These are phyloP conservation scores for Backusella australiensis DNA, from an alignment of 192 early-diverging fungal species.

Conservation along the genomic window DNA sequence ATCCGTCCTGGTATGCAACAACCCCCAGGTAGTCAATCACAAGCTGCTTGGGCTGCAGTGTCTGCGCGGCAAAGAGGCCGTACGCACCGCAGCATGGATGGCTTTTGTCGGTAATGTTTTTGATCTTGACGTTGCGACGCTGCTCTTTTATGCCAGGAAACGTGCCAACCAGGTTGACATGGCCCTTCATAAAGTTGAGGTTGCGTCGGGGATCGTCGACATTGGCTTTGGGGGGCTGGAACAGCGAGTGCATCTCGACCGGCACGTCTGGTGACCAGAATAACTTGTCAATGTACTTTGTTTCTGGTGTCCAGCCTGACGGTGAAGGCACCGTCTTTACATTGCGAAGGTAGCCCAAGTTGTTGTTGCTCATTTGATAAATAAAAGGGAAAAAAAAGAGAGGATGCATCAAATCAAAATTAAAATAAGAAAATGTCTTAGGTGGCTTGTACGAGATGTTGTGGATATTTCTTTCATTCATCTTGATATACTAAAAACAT, in stretches of 20 bases:
- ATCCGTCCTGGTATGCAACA: slow-evolving; percentile 31
- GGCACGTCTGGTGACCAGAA: slow-evolving; percentile 31
- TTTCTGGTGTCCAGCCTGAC: slow-evolving; percentile 29
- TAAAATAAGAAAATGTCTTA: too few species aligned
- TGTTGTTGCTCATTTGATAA: background rate
- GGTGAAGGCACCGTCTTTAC: slow-evolving; percentile 25
- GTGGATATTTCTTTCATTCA: too few species aligned
- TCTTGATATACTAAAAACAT: too few species aligned
- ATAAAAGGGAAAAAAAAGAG: too few species aligned
- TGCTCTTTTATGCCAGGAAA: slow-evolving; percentile 26
- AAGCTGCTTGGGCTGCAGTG: slow-evolving; percentile 27
- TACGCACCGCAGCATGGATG: slow-evolving; percentile 41
- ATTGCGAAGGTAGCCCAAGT: slow-evolving; percentile 15
- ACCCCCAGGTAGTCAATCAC: slow-evolving; percentile 42
- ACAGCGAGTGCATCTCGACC: slow-evolving; percentile 7
- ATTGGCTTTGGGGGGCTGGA: slow-evolving; percentile 16
- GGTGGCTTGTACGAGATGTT: too few species aligned
- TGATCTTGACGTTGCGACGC: slow-evolving; percentile 32
- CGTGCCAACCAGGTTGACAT: slow-evolving; percentile 25
- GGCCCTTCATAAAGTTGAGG: slow-evolving; percentile 23
- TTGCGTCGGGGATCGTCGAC: slow-evolving; percentile 6
- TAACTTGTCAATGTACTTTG: slow-evolving; percentile 30
- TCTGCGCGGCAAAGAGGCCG: slow-evolving; percentile 35
- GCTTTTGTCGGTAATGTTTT: slow-evolving; percentile 31
- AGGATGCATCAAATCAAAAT: too few species aligned